phyloP scores from a whole-genome alignment of 1,284 basidiomycete species.

The Rhodotorula sp. region DNA sequence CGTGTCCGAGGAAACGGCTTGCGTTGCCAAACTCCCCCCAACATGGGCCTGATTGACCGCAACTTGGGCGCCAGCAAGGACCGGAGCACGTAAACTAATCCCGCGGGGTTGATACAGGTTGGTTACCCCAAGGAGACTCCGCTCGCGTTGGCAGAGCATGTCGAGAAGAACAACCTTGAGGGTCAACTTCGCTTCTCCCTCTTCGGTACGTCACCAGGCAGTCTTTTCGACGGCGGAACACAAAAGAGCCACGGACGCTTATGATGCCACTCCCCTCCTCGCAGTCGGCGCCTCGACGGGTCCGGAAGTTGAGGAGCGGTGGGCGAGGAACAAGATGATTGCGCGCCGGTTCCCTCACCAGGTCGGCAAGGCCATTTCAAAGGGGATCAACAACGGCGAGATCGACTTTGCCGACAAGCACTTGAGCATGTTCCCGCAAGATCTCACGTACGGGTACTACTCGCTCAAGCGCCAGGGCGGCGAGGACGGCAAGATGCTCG shows the following conservation, averaged over 20 bases:
- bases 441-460: constrained; percentile 58
- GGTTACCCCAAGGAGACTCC: constrained; percentile 56
- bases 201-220: constrained; percentile 43
- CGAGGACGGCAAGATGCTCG: constrained; percentile 52
- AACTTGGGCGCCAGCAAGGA: not conserved
- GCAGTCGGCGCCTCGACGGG: constrained; percentile 52
- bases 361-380: constrained; percentile 57
- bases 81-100: not conserved
- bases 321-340: constrained; percentile 50
- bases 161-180: constrained; percentile 54
- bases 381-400: constrained; percentile 55
- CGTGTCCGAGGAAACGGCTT: constrained; percentile 48
- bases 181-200: constrained; percentile 58
- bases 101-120: constrained; percentile 31
- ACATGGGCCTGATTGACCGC: not conserved
- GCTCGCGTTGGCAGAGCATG: constrained; percentile 51
- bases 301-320: constrained; percentile 48
- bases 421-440: constrained; percentile 46
- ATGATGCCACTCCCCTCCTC: too few species aligned
- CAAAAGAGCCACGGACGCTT: not conserved
- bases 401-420: constrained; percentile 43
- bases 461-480: constrained; percentile 50
- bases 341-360: constrained; percentile 56
- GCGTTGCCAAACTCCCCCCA: not conserved
- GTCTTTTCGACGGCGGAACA: too few species aligned